Evolutionary conservation across 2,329 filamentous ascomycete species (phyloP).

Genomic region (Aspergillus felis): DNA sequence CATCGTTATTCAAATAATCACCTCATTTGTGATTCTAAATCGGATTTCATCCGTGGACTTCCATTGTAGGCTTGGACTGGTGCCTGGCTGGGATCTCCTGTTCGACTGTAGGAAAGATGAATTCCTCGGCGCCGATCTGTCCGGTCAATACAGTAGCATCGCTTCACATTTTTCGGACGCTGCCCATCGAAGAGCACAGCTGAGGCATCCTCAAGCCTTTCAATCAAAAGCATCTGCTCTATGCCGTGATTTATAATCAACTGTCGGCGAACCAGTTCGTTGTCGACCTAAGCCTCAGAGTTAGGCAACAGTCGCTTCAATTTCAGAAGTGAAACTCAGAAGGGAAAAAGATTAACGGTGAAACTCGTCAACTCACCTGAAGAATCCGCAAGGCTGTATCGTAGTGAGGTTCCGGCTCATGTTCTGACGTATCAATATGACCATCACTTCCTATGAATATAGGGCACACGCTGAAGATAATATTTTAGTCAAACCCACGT

Average conservation of each 20-base stretch:
- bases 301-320: slow-evolving; percentile 13
- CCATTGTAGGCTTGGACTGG: slow-evolving; percentile 53
- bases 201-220: slow-evolving; percentile 63
- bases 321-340: background rate
- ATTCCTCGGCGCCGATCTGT: slow-evolving; percentile 61
- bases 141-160: slow-evolving; percentile 62
- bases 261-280: slow-evolving; percentile 71
- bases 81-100: slow-evolving; percentile 48
- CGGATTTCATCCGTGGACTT: slow-evolving; percentile 72
- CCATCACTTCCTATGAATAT: slow-evolving; percentile 62
- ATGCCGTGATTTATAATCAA: slow-evolving; percentile 78
- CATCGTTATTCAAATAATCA: slow-evolving; percentile 20
- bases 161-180: slow-evolving; percentile 65
- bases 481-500: slow-evolving; percentile 11
- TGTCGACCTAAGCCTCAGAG: slow-evolving; percentile 58
- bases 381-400: slow-evolving; percentile 77
- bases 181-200: slow-evolving; percentile 62
- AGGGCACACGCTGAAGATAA: slow-evolving; percentile 44
- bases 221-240: slow-evolving; percentile 78
- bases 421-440: slow-evolving; percentile 55
- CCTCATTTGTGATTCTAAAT: slow-evolving; percentile 64
- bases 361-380: slow-evolving; percentile 41
- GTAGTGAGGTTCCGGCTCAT: slow-evolving; percentile 70
- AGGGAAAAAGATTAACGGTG: background rate
- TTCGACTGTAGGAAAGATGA: slow-evolving; percentile 52